A percentile compares a stretch with the other conserved stretches of the same genome.
phyloP scores from a whole-genome alignment of 805 yeast genomes.

The Candida arabinofermentans region DNA sequence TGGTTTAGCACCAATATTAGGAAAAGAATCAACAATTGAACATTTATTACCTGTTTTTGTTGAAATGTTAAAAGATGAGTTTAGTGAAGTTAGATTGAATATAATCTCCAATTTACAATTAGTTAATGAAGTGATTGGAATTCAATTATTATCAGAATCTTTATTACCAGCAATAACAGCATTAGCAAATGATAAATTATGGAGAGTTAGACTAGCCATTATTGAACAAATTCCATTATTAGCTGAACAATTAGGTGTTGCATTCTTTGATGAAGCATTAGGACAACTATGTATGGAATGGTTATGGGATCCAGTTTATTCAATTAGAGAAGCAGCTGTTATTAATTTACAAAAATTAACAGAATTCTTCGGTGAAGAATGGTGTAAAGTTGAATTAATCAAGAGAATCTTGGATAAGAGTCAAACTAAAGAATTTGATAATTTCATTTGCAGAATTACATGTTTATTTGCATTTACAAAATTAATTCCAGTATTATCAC shows the following conservation, averaged over 20 bases:
- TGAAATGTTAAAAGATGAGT: constrained; percentile 93
- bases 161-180: constrained; percentile 94
- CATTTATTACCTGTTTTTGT: constrained; percentile 82
- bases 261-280: constrained; percentile 87
- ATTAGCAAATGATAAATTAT: constrained; percentile 91
- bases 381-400: constrained; percentile 87
- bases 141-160: constrained; percentile 78
- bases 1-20: constrained; percentile 78
- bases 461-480: constrained; percentile 84
- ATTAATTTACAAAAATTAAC: constrained; percentile 75
- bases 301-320: constrained; percentile 97
- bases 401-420: constrained; percentile 59
- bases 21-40: constrained; percentile 79
- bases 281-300: constrained; percentile 92
- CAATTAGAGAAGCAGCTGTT: constrained; percentile 96
- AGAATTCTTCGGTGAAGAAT: constrained; percentile 82
- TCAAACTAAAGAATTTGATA: constrained; percentile 38
- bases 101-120: constrained; percentile 88
- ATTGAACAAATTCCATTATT: constrained; percentile 93
- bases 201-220: constrained; percentile 97
- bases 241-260: constrained; percentile 90
- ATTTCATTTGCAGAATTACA: constrained; percentile 90
- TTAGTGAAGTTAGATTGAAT: constrained; percentile 92
- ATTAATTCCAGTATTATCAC: constrained; percentile 66
- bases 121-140: constrained; percentile 93